Conservation (phyloP, 1,139 yeast genomes). For the Magnusiomyces tetraspermus region DNA sequence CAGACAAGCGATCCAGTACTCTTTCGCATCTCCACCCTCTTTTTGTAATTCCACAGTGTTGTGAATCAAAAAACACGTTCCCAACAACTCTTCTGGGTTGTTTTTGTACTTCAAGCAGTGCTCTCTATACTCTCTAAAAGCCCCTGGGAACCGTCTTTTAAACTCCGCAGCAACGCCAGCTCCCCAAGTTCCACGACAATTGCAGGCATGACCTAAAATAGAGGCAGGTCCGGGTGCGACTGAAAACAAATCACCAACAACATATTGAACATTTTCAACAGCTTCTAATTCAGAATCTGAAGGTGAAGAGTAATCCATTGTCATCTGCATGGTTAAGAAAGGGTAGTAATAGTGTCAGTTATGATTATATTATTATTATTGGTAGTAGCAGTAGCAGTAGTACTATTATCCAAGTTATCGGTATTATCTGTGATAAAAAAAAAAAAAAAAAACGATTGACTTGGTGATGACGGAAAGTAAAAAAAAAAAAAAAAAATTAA, state of each 20-base stretch:
- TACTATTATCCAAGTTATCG: too few relatives aligned
- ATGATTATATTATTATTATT: too few relatives aligned
- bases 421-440: too few relatives aligned
- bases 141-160: conserved; percentile 41
- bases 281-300: neutral
- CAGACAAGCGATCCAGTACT: conserved; percentile 46
- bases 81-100: conserved; percentile 35
- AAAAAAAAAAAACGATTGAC: too few relatives aligned
- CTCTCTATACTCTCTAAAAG: conserved; percentile 40
- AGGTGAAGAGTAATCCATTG: neutral
- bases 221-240: conserved; percentile 30
- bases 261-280: conserved; percentile 35
- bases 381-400: too few relatives aligned
- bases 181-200: conserved; percentile 75
- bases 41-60: conserved; percentile 30
- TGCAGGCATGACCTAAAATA: conserved; percentile 66
- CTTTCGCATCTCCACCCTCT: too few relatives aligned
- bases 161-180: conserved; percentile 66
- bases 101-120: conserved; percentile 37
- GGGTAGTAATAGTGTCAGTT: too few relatives aligned
- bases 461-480: too few relatives aligned
- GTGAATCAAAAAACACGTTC: conserved; percentile 44
- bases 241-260: conserved; percentile 51
- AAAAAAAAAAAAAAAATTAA: too few relatives aligned
- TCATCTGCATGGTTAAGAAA: too few relatives aligned